These are phyloP conservation scores for Salix caprea DNA, from an alignment of 345 rosid species.

Conservation along the genomic window DNA sequence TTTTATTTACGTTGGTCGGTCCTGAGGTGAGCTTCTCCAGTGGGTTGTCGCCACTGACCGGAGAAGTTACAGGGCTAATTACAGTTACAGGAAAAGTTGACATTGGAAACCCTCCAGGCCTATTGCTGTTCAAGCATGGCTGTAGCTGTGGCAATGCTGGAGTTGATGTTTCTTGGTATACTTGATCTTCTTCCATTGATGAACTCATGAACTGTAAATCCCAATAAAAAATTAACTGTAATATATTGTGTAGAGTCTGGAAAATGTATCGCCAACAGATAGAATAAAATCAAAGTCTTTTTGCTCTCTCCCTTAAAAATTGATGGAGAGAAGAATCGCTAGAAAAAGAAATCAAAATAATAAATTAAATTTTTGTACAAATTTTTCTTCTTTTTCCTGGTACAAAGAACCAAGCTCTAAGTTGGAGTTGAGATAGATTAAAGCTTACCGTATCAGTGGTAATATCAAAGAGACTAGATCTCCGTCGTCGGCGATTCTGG, in stretches of 20 bases:
- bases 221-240: background rate
- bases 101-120: conserved; percentile 19
- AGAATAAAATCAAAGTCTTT: background rate
- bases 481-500: conserved; percentile 63
- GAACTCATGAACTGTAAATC: conserved; percentile 32
- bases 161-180: conserved; percentile 18
- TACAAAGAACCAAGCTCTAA: background rate
- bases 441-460: conserved; percentile 46
- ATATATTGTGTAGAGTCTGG: too few species aligned
- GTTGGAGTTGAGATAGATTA: background rate
- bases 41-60: conserved; percentile 20
- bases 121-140: conserved; percentile 15
- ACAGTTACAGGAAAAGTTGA: conserved; percentile 25
- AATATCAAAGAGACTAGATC: conserved; percentile 77
- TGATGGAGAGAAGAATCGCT: background rate
- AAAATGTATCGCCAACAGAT: background rate
- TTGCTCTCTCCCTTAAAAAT: background rate
- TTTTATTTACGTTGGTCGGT: background rate
- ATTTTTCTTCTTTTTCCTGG: too few species aligned
- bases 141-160: conserved; percentile 4
- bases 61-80: conserved; percentile 14
- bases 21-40: conserved; percentile 34
- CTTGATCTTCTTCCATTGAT: conserved; percentile 40
- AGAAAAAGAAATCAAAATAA: too few species aligned
- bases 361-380: too few species aligned